phyloP scores from a whole-genome alignment of 495 filamentous ascomycete species.

The Parathielavia hyrcaniae region DNA sequence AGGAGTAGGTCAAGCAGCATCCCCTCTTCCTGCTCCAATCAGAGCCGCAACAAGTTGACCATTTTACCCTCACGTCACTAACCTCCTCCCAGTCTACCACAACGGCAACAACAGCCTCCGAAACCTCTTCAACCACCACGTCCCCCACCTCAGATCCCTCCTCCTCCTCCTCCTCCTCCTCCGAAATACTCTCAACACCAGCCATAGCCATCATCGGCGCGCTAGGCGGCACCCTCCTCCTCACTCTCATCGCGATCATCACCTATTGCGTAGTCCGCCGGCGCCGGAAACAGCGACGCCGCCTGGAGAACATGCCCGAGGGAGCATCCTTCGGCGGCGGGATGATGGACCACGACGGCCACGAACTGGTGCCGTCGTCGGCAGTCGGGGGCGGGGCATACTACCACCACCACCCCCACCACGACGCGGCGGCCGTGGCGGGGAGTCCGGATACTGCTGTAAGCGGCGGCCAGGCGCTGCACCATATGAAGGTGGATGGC shows the following conservation, averaged over 20 bases:
- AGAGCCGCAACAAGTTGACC: neutral
- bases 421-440: neutral
- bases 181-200: neutral
- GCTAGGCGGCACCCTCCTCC: constrained; percentile 1
- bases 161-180: neutral
- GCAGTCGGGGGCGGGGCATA: neutral
- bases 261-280: neutral
- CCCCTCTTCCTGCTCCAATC: too few species aligned
- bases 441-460: neutral
- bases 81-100: neutral
- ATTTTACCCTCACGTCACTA: neutral
- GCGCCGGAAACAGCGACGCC: neutral
- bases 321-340: neutral
- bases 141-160: neutral
- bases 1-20: neutral
- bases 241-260: neutral
- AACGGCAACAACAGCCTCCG: too few species aligned
- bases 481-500: neutral
- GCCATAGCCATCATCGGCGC: constrained; percentile 1
- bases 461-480: neutral
- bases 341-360: neutral
- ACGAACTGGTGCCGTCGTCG: neutral
- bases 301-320: neutral
- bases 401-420: neutral
- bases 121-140: neutral